A percentile compares a stretch with the other conserved stretches of the same genome.
Evolutionary conservation across 331 rosid genomes (phyloP).

Genomic region (Pyracantha coccinea): DNA sequence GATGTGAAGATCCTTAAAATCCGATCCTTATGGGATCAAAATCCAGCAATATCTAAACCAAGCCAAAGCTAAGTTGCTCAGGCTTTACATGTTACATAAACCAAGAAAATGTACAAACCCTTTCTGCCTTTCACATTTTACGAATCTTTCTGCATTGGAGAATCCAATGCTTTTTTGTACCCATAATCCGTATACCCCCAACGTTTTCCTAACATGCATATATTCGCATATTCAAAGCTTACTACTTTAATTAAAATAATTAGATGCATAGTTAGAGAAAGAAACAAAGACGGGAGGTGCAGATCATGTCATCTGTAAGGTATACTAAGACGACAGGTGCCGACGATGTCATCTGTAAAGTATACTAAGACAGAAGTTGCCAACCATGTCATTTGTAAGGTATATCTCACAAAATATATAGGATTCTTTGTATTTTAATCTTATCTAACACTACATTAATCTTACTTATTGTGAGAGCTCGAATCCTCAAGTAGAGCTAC

Average conservation of each 20-base stretch:
- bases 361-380: not conserved
- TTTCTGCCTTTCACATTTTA: slow-evolving; percentile 16
- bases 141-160: slow-evolving; percentile 31
- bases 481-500: too few relatives aligned
- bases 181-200: slow-evolving; percentile 12
- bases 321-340: too few relatives aligned
- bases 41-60: slow-evolving; percentile 4
- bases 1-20: too few relatives aligned
- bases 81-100: not conserved
- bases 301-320: too few relatives aligned
- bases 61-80: slow-evolving; percentile 16
- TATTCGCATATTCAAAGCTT: slow-evolving; percentile 13
- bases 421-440: too few relatives aligned
- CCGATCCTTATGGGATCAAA: too few relatives aligned
- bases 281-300: not conserved
- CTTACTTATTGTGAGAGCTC: too few relatives aligned
- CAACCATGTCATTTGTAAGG: too few relatives aligned
- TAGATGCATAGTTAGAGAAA: not conserved
- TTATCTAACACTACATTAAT: too few relatives aligned
- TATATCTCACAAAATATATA: too few relatives aligned
- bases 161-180: slow-evolving; percentile 55
- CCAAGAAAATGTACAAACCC: not conserved
- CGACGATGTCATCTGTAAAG: too few relatives aligned
- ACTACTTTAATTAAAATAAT: not conserved
- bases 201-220: slow-evolving; percentile 1